Percentiles rank a stretch among this genome's conserved stretches.
Evolutionary conservation across 2,329 filamentous ascomycete genomes (phyloP).

Genomic region (Curvularia spicifera): DNA sequence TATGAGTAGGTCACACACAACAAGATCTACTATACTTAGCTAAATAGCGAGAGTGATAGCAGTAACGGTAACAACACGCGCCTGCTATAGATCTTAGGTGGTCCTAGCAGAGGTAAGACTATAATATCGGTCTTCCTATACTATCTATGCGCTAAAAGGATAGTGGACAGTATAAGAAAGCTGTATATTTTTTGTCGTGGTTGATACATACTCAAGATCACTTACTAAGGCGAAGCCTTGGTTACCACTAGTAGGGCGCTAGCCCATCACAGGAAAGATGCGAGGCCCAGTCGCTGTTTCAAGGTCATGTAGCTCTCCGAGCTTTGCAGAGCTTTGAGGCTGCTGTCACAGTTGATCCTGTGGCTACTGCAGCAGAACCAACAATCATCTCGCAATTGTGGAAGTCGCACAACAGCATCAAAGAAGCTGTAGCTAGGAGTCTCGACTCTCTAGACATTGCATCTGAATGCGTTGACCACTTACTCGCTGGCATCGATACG

Average conservation of each 20-base stretch:
- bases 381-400: background rate
- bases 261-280: background rate
- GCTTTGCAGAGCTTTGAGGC: background rate
- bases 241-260: background rate
- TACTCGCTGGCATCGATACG: conserved; percentile 60
- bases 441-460: conserved; percentile 53
- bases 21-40: conserved; percentile 22
- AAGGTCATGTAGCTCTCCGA: too few species aligned
- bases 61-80: conserved; percentile 1
- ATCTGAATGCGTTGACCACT: conserved; percentile 61
- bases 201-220: background rate
- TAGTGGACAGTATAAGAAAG: background rate
- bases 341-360: background rate
- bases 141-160: background rate
- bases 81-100: conserved; percentile 36
- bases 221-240: background rate
- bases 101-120: too few species aligned
- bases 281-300: background rate
- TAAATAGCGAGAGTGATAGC: background rate
- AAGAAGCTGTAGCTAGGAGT: background rate
- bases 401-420: background rate
- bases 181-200: background rate
- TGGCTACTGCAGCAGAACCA: background rate
- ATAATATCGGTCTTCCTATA: too few species aligned
- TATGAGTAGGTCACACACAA: conserved; percentile 39